Conservation (phyloP, 1,284 basidiomycete species). For the Pseudozyma thailandica region DNA sequence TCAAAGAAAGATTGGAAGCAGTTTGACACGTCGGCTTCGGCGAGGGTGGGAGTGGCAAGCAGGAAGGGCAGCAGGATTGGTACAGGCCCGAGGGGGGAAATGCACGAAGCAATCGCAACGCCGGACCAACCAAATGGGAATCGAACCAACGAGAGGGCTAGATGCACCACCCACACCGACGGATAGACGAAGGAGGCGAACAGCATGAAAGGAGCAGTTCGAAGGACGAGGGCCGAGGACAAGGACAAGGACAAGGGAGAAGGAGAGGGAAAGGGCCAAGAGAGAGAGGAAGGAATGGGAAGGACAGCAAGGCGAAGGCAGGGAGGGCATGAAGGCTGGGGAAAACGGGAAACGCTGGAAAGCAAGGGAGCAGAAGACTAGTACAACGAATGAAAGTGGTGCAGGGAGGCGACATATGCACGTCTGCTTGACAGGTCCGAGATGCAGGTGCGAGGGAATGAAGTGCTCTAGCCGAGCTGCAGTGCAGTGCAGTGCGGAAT, state of each 20-base stretch:
- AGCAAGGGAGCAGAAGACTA: slow-evolving; percentile 20
- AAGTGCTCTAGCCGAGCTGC: slow-evolving; percentile 39
- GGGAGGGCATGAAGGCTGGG: background rate
- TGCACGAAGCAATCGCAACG: slow-evolving; percentile 9
- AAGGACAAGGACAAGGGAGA: background rate
- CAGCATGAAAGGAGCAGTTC: slow-evolving; percentile 6
- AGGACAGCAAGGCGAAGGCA: background rate
- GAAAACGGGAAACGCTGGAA: slow-evolving; percentile 4
- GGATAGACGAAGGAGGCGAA: slow-evolving; percentile 6
- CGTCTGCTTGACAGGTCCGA: slow-evolving; percentile 53
- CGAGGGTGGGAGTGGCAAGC: slow-evolving; percentile 19
- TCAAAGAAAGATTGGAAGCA: slow-evolving; percentile 6
- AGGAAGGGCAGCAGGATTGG: background rate
- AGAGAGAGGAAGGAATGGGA: background rate
- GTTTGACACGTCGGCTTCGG: slow-evolving; percentile 26
- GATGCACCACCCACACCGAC: slow-evolving; percentile 1
- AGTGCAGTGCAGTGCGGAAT: slow-evolving; percentile 23
- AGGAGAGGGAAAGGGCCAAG: background rate
- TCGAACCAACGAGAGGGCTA: slow-evolving; percentile 2
- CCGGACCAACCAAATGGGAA: slow-evolving; percentile 19
- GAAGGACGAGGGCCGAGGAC: background rate
- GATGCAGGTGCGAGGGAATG: slow-evolving; percentile 49
- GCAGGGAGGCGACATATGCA: slow-evolving; percentile 38
- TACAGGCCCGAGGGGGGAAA: slow-evolving; percentile 11
- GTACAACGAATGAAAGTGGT: slow-evolving; percentile 1